phyloP scores from a whole-genome alignment of 2,329 filamentous ascomycete genomes.

The Aspergillus fijiensis region DNA sequence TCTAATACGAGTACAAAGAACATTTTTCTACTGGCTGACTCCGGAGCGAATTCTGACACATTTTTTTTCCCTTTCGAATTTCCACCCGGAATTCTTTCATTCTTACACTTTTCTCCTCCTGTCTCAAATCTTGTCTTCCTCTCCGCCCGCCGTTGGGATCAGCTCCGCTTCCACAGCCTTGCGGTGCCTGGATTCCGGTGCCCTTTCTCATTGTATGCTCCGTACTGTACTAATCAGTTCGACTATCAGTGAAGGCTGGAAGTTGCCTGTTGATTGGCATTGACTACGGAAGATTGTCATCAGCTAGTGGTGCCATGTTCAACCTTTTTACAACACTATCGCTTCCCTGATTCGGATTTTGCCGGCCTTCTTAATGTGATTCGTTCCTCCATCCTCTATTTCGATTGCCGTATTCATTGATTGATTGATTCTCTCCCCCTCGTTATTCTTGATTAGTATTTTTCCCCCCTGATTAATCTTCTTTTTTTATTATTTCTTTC shows the following conservation, averaged over 20 bases:
- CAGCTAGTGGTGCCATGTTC: constrained; percentile 26
- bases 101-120: constrained; percentile 11
- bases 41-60: background rate
- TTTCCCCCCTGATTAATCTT: background rate
- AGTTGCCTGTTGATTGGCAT: background rate
- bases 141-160: constrained; percentile 25
- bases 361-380: constrained; percentile 14
- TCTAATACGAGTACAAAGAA: too few relatives aligned
- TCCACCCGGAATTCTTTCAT: constrained; percentile 5
- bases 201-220: background rate
- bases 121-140: constrained; percentile 10
- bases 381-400: constrained; percentile 1
- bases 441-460: constrained; percentile 4
- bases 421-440: background rate
- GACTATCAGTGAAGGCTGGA: too few relatives aligned
- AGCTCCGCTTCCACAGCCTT: constrained; percentile 24
- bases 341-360: constrained; percentile 20
- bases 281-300: constrained; percentile 5
- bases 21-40: background rate
- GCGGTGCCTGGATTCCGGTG: constrained; percentile 16
- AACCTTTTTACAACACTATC: constrained; percentile 19
- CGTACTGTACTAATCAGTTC: too few relatives aligned
- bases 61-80: constrained; percentile 11
- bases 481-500: background rate
- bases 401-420: background rate